Base-by-base conservation (phyloP, 148 eudicot species). In the Camellia lanceoleosa region DNA sequence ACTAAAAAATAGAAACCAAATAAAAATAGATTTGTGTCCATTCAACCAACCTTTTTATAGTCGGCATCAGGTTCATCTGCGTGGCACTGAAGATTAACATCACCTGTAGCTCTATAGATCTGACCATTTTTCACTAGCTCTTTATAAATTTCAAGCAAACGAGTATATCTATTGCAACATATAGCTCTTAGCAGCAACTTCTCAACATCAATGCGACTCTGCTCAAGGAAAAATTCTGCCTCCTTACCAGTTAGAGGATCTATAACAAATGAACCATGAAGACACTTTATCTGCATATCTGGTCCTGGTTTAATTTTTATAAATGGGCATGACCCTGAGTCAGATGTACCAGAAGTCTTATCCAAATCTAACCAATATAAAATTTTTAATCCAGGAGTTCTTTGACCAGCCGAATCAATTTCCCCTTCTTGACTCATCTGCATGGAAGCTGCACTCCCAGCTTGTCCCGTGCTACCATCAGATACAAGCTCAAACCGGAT, bases 191-290 rank as follows among this genome's bases (percentile, higher is more conserved):
- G 83, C 43, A 97, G 90, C 86, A 97, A 82, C 80, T 90, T 87
- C 91, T 97, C 99, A 83, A 94, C 91, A 84, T 94, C 98, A 88
- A 97, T 92, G 80, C 92, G 91, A 80, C 92, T 90, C 76, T 88
- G 95, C 78, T 92, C 90, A 73, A 97, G 88, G 74, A 79, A 82
- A 71, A 97, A 86, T 55, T 94, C 97, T 38, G 98, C 93, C 88
- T 97, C 99, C 87, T 90, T 94, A 49, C 88, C 95, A 76, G 95
- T 89, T 55, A 77, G 74, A 76, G 97, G 99, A 84, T 97, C 99
- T 65, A 97, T 89, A 46, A 92, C 91, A 91, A 97, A 97, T 81
- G 98, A 77, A 85, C 95, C 89, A 83, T 94, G 97, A 73, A 84
- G 75, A 85, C 98, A 94, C 87, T 90, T 91, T 47, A 97, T 94